phyloP scores from a whole-genome alignment of 306 rosid genomes.

The Alnus rubra region DNA sequence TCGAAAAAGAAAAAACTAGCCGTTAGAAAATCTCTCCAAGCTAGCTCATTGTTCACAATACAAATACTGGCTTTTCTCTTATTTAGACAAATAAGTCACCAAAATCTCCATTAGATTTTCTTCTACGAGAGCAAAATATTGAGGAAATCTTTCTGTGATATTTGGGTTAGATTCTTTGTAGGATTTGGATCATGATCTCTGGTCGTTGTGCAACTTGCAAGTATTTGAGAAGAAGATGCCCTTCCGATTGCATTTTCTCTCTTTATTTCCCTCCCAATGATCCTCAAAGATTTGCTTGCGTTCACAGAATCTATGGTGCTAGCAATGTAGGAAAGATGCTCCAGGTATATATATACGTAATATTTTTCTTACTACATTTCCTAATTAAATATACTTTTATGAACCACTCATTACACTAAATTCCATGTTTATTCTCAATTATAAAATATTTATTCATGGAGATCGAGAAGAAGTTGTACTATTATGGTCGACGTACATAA shows the following conservation, averaged over 20 bases:
- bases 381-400: neutral
- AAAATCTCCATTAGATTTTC: slow-evolving; percentile 37
- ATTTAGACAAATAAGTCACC: neutral
- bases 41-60: neutral
- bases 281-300: slow-evolving; percentile 71
- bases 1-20: slow-evolving; percentile 27
- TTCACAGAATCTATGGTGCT: slow-evolving; percentile 76
- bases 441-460: too few relatives aligned
- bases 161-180: slow-evolving; percentile 30
- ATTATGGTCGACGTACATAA: too few relatives aligned
- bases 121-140: slow-evolving; percentile 18
- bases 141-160: slow-evolving; percentile 30
- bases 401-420: neutral
- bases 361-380: neutral
- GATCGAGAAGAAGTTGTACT: too few relatives aligned
- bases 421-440: too few relatives aligned
- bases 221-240: slow-evolving; percentile 70
- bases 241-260: slow-evolving; percentile 69
- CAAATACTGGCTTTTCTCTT: slow-evolving; percentile 3
- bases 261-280: slow-evolving; percentile 68
- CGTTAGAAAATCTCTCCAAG: slow-evolving; percentile 31
- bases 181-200: slow-evolving; percentile 29
- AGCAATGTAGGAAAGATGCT: slow-evolving; percentile 77
- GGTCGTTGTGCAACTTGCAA: slow-evolving; percentile 78
- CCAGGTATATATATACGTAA: slow-evolving; percentile 40